A percentile compares a stretch with the other conserved stretches of the same genome.
phyloP scores from a whole-genome alignment of 2,329 filamentous ascomycete species.

The Hysterium pulicare region DNA sequence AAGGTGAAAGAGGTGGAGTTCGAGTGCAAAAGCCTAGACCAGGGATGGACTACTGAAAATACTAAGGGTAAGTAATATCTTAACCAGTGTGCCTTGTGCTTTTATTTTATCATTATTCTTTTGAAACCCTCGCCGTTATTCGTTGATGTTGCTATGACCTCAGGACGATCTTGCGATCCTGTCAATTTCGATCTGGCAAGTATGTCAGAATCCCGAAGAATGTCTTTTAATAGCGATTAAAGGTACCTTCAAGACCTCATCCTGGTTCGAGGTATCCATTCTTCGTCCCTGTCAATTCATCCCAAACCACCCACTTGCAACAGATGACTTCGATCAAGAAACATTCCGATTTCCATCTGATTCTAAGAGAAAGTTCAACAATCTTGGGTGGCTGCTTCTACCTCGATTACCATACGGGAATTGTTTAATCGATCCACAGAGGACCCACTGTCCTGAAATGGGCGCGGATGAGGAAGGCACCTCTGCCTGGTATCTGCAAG shows the following conservation, averaged over 20 bases:
- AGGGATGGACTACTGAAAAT: slow-evolving; percentile 30
- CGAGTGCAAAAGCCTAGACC: slow-evolving; percentile 22
- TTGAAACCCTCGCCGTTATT: neutral
- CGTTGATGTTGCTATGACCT: neutral
- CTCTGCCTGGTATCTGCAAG: slow-evolving; percentile 31
- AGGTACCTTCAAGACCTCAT: slow-evolving; percentile 25
- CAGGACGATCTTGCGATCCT: neutral
- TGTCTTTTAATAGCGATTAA: neutral
- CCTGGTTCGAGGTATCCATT: slow-evolving; percentile 33
- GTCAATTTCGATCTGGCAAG: neutral
- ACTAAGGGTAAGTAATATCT: slow-evolving; percentile 13
- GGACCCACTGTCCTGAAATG: slow-evolving; percentile 3
- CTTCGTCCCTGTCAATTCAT: too few relatives aligned
- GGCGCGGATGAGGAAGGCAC: slow-evolving; percentile 17
- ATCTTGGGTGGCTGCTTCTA: slow-evolving; percentile 6
- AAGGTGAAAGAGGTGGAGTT: slow-evolving; percentile 25
- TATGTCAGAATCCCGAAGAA: too few relatives aligned
- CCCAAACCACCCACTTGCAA: too few relatives aligned
- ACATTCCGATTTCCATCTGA: neutral
- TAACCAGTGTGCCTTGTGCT: neutral
- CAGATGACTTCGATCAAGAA: too few relatives aligned
- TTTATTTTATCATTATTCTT: neutral
- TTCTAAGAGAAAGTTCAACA: slow-evolving; percentile 1
- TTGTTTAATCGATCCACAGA: slow-evolving; percentile 24
- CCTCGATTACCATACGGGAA: slow-evolving; percentile 6